Base-by-base conservation (phyloP, 176 grass and related monocot genomes). In the Oryza glaberrima region DNA sequence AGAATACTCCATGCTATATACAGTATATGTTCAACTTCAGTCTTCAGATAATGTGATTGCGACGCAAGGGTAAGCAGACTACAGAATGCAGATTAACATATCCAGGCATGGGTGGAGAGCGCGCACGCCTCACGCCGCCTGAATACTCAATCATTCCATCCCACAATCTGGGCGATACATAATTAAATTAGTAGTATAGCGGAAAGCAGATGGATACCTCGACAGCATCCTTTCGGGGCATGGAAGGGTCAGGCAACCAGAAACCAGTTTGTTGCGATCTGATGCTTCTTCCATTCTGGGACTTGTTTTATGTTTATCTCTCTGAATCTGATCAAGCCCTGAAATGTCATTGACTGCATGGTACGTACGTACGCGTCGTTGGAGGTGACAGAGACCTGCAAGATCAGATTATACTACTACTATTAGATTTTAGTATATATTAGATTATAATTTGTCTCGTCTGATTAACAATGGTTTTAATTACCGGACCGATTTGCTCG, bases 331-430 rank as follows among this genome's bases (percentile, higher is more conserved):
- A 69, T 8, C 56, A 28, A 7, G 7, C 16, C 6, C 14, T 30
- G 65, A 77, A 77, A 60, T 32, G 15, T 58, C n/a, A 63, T 84
- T 65, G 73, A 60, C 70, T 48, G 58, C 19, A 47, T 17, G 46
- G 46, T 26, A 9, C 15, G 23, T 58, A 58, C 17, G 23, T 58
- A 58, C 17, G 52, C n/a, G 2, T 63, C 35, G 20, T 77, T 26
- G 8, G 34, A 23, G 52, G 2, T 76, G 71, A 73, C 48, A 35
- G 49, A 56, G 73, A 58, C 58, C 58, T 63, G 58, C 58, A 23
- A 2, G 58, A 23, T 63, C 58, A 10, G 58, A 63, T 63, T 63
- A 23, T 8, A 30, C 28, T 30, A 30, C 28, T 30, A 30, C 28
- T 30, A 23, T 17, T 52, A 6, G 14, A 52, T 63, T 51, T 52